Evolutionary conservation across 2,329 filamentous ascomycete genomes (phyloP).

Genomic region (Xylaria sp.): DNA sequence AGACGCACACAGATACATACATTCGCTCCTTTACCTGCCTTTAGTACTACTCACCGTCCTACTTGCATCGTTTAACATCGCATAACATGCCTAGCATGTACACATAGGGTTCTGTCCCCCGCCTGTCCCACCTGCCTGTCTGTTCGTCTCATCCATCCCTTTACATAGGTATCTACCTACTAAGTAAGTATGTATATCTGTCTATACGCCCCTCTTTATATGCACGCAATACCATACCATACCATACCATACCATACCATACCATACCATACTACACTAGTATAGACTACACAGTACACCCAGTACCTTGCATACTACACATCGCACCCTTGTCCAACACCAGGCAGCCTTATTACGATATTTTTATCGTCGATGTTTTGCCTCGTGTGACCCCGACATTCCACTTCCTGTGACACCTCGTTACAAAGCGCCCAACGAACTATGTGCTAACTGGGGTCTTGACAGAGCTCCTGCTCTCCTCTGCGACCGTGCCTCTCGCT

Average conservation of each 20-base stretch:
- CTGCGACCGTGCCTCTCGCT: neutral
- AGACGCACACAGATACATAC: neutral
- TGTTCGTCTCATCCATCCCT: neutral
- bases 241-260: no score
- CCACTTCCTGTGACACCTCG: neutral
- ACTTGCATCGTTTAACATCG: constrained; percentile 3
- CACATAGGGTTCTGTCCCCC: constrained; percentile 21
- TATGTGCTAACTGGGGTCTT: constrained; percentile 6
- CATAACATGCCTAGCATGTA: constrained; percentile 10
- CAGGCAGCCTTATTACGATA: constrained; percentile 25
- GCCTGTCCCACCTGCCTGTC: neutral
- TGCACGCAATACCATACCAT: neutral
- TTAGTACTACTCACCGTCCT: neutral
- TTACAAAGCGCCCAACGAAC: neutral
- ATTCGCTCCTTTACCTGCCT: neutral
- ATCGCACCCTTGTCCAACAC: neutral
- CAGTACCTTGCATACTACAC: neutral
- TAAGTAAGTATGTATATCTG: no score
- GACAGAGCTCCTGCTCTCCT: constrained; percentile 10
- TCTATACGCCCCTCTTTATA: neutral
- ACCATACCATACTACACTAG: no score
- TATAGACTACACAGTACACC: no score
- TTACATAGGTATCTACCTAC: no score
- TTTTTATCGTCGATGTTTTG: neutral
- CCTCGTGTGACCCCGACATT: constrained; percentile 10